Evolutionary conservation across 2,329 filamentous ascomycete species (phyloP).

Genomic region (Neofusicoccum kwambonambiense): DNA sequence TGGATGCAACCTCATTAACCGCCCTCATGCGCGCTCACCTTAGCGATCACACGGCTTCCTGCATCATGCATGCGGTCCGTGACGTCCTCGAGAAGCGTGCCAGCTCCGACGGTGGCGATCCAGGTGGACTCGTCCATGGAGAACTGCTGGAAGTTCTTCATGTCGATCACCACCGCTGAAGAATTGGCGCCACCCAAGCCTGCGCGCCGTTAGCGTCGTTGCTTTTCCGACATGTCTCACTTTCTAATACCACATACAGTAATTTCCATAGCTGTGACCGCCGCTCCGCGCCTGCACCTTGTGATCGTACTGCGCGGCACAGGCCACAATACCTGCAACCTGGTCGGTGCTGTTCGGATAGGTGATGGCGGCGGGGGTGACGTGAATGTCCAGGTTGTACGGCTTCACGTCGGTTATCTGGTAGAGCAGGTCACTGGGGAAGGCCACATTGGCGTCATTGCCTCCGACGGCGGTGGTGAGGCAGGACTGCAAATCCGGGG

Average conservation of each 20-base stretch:
- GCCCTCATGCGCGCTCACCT: slow-evolving; percentile 34
- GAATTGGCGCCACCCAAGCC: slow-evolving; percentile 49
- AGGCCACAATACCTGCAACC: slow-evolving; percentile 58
- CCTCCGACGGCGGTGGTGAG: slow-evolving; percentile 30
- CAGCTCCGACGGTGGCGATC: slow-evolving; percentile 50
- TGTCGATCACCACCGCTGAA: slow-evolving; percentile 49
- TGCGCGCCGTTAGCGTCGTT: slow-evolving; percentile 4
- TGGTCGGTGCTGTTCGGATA: slow-evolving; percentile 54
- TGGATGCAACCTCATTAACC: neutral
- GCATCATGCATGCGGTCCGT: slow-evolving; percentile 35
- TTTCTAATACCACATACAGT: slow-evolving; percentile 25
- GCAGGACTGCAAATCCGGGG: slow-evolving; percentile 24
- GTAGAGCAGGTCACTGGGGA: slow-evolving; percentile 28
- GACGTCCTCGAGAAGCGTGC: slow-evolving; percentile 47
- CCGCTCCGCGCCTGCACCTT: slow-evolving; percentile 63
- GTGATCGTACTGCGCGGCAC: slow-evolving; percentile 51
- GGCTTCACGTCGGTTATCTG: slow-evolving; percentile 34
- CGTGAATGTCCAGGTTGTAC: slow-evolving; percentile 36
- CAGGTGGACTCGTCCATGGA: slow-evolving; percentile 43
- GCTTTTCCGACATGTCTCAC: neutral
- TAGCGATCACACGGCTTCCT: slow-evolving; percentile 45
- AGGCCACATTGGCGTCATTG: slow-evolving; percentile 26
- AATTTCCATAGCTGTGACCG: slow-evolving; percentile 62
- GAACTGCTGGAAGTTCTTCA: slow-evolving; percentile 50
- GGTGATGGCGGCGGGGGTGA: slow-evolving; percentile 55